Base-by-base conservation (phyloP, 495 filamentous ascomycete species). In the Penicillium soppii region DNA sequence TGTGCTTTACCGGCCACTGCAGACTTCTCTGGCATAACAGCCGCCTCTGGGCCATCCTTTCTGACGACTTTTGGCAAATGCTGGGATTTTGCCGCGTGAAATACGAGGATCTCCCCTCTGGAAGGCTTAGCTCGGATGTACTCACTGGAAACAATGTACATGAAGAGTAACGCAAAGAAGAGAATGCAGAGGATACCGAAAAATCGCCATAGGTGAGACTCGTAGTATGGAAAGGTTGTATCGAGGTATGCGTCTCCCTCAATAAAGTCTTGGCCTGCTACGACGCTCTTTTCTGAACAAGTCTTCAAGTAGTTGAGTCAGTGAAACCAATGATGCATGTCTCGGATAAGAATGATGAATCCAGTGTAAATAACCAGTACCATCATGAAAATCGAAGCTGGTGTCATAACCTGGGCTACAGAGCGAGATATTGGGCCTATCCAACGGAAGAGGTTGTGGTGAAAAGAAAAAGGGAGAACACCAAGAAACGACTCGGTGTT, bases 81-180 rank as follows among this genome's bases (percentile, higher is more conserved):
- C 74, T 20, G 85, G 83, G 33, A 84, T 83, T 60, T 90, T 78
- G 13, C 88, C 87, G 26, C 87, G 82, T 22, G 85, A 75, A 95
- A 97, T 25, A 97, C 77, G 6, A 96, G 72, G 20, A 97, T 86
- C 62, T 97, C 92, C 30, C 90, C 91, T 69, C 91, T 95, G 15
- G 88, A 92, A 54, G 86, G 85, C 68, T 87, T 84, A 20, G 84
- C 82, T 1, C 87, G 79, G 37, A 95, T 85, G 27, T 82, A 78
- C 64, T 97, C 92, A 20, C 87, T 88, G 6, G 80, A 78, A 16
- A 81, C 40, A 16, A 96, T 81, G 59, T 96, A 95, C 13, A 74
- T 68, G 38, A 66, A 47, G 39, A 87, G 70, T 65, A 90, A 85
- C 58, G 80, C 81, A 25, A 87, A 50, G 66, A 88, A 81, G 67